Percentiles rank a stretch among this genome's conserved stretches.
Conservation (phyloP, 306 rosid species). For the Quercus variabilis region DNA sequence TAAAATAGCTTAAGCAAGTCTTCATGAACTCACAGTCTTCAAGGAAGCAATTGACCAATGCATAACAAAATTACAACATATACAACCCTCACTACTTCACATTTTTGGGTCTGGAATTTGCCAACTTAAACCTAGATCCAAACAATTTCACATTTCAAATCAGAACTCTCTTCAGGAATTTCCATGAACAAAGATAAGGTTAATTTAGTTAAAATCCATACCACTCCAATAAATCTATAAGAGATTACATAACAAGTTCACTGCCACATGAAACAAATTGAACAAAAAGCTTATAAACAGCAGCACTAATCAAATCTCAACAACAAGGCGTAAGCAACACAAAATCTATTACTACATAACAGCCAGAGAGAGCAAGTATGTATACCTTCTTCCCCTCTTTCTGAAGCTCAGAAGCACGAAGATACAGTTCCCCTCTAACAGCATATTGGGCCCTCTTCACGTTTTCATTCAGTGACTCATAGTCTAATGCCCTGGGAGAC, state of each 20-base stretch:
- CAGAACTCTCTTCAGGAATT: neutral
- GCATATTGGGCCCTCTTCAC: constrained; percentile 96
- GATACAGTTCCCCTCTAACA: constrained; percentile 93
- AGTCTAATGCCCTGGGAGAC: constrained; percentile 82
- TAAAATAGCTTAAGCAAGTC: too few relatives aligned
- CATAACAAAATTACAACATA: too few relatives aligned
- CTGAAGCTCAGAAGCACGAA: constrained; percentile 95
- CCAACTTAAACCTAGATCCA: too few relatives aligned
- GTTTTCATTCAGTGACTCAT: constrained; percentile 71
- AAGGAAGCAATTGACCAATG: too few relatives aligned
- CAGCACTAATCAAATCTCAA: neutral
- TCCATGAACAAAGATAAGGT: neutral
- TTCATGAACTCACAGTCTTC: too few relatives aligned
- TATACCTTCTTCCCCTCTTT: constrained; percentile 92
- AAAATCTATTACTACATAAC: neutral
- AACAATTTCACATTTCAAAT: neutral
- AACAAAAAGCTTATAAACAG: neutral
- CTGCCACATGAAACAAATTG: neutral
- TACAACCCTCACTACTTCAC: too few relatives aligned
- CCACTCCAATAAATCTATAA: neutral
- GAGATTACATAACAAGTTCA: neutral
- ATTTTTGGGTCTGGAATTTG: too few relatives aligned
- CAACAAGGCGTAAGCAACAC: constrained; percentile 12
- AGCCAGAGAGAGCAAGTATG: constrained; percentile 1
- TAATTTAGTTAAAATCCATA: neutral